Evolutionary conservation across 1,284 basidiomycete species (phyloP).

Genomic region (Naganishia liquefaciens): DNA sequence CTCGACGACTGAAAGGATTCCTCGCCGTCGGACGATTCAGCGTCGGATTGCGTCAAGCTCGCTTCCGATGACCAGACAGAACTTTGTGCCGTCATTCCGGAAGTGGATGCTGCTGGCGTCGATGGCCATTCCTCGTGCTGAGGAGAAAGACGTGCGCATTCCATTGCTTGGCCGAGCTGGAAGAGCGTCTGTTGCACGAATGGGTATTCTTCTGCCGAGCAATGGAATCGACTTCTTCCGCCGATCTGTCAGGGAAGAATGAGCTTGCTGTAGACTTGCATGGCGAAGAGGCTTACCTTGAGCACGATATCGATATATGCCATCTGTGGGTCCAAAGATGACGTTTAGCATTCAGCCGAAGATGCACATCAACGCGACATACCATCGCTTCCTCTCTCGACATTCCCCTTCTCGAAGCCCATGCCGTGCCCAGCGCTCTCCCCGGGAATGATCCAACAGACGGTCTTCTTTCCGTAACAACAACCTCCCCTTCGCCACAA

Average conservation of each 20-base stretch:
- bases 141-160: not conserved
- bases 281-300: conserved; percentile 60
- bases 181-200: conserved; percentile 1
- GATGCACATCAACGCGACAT: conserved; percentile 52
- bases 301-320: conserved; percentile 80
- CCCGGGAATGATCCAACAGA: conserved; percentile 65
- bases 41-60: not conserved
- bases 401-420: conserved; percentile 85
- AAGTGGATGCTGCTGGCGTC: not conserved
- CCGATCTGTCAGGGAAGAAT: conserved; percentile 3
- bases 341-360: not conserved
- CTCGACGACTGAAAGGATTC: conserved; percentile 9
- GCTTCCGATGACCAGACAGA: not conserved
- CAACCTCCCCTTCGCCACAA: conserved; percentile 62
- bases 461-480: not conserved
- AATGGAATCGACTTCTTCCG: not conserved
- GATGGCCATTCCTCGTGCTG: not conserved
- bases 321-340: not conserved
- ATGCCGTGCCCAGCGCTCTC: conserved; percentile 95
- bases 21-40: conserved; percentile 1
- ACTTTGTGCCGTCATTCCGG: not conserved
- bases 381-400: conserved; percentile 77
- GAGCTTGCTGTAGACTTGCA: not conserved
- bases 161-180: not conserved
- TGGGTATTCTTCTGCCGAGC: conserved; percentile 1